Base-by-base conservation (phyloP, 352 stramenopile species). In the Sclerospora graminicola region DNA sequence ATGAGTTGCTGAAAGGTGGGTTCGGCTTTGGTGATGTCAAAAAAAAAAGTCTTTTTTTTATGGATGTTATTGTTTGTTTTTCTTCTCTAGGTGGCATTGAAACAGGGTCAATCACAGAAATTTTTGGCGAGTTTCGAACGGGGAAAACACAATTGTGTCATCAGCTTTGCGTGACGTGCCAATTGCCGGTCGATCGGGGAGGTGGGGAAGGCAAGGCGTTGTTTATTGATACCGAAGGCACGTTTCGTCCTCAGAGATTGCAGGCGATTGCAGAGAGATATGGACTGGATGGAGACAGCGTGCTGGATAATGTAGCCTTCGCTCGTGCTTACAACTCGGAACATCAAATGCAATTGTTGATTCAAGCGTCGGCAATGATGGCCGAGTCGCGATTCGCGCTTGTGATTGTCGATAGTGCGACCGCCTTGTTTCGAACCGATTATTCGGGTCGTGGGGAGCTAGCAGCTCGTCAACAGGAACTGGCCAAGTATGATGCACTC, bases 111-210 rank as follows among this genome's bases (percentile, higher is more conserved):
- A 96, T 99, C 45, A 98, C 95, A 0, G 95, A 98, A 60, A 68
- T 99, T 7, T 99, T 98, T 77, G 96, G 96, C 34, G 96, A 99
- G 61, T 99, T 99, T 66, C 84, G 96, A 11, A 99, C 95, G 11
- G 96, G 96, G 26, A 99, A 99, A 67, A 99, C 97, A 8, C 96
- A 99, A 63, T 62, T 99, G 30, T 99, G 97, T 57, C 97, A 99
- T 57, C 98, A 98, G 45, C 74, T 99, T 0, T 99, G 96, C 62
- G 96, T 99, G 26, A 99, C 95, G 28, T 98, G 94, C 57, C 97
- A 99, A 71, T 78, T 99, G 33, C 87, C 94, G 1, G 80, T 99
- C 47, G 94, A 97, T 48, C 88, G 97, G 29, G 97, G 97, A 34
- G 97, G 97, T 36, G 97, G 94, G 4, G 95, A 99, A 69, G 97